Conservation (phyloP, 140 eudicot species). For the Bidens hawaiensis region DNA sequence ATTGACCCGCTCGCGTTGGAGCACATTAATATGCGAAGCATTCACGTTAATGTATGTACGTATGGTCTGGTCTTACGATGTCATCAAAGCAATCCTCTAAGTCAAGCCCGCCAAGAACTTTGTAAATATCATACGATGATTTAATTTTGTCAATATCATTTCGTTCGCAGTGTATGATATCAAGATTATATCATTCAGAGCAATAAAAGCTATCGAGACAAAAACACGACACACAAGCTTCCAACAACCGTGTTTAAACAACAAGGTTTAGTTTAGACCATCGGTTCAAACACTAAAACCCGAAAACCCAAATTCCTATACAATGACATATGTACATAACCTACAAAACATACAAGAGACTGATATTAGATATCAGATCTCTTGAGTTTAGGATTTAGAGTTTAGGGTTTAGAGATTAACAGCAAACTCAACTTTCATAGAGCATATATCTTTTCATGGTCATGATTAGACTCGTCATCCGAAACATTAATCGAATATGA, state of each 20-base stretch:
- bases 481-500: conserved; percentile 75
- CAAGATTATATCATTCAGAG: no score
- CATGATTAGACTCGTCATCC: conserved; percentile 79
- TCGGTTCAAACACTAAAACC: not conserved
- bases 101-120: no score
- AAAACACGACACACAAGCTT: not conserved
- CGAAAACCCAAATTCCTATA: conserved; percentile 14
- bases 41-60: no score
- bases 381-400: no score
- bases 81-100: no score
- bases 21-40: no score
- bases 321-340: conserved; percentile 29
- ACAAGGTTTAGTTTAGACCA: conserved; percentile 3
- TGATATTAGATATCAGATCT: conserved; percentile 19
- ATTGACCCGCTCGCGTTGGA: no score
- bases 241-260: conserved; percentile 2
- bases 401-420: not conserved
- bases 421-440: conserved; percentile 22
- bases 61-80: no score
- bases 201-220: not conserved
- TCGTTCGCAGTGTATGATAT: no score
- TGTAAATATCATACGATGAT: no score
- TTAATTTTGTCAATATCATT: no score
- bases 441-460: conserved; percentile 78
- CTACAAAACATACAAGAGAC: conserved; percentile 27